Base-by-base conservation (phyloP, 2,329 filamentous ascomycete genomes). In the Ambrosiella xylebori region DNA sequence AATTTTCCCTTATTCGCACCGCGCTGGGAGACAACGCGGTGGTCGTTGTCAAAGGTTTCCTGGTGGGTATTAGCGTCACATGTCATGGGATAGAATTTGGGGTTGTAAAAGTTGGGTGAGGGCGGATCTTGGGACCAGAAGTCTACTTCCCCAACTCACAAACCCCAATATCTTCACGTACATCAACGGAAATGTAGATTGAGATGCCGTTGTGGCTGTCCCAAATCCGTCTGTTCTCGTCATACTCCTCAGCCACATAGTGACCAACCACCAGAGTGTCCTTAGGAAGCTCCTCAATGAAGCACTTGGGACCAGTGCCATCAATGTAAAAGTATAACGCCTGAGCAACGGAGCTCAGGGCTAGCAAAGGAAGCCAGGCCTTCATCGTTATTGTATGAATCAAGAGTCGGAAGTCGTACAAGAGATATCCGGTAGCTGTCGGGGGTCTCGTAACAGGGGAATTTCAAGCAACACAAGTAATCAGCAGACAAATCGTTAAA, bases 261-360 rank as follows among this genome's bases (percentile, higher is more conserved):
- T 93, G 85, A 64, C 93, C 93, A 61, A 96, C 90, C 58, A 98
- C 91, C 60, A 98, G 75, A 12, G 93, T 97, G 71, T 95, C 91
- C 76, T 97, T 96, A 64, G 93, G 90, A 61, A 98, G 80, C 72
- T 97, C 91, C 75, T 98, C 93, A 74, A 86, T 95, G 81, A 98
- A 98, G 74, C 93, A 98, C 74, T 94, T 96, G 64, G 88, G 85
- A 63, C 80, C 75, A 54, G 80, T 79, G 66, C 86, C 87, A 69
- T 97, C 89, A 70, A 97, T 84, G 76, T 86, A 97, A 78, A 98
- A 95, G 81, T 95, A 91, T 60, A 98, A 80, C 59, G 90, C 89
- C 68, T 89, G 85, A 62, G 85, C 81, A 61, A 78, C 73, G 59
- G 76, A 72, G 70, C 74, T 73, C 70, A 90, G 75, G 61, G 84